Percentiles rank a stretch among this genome's conserved stretches.
phyloP scores from a whole-genome alignment of 2,329 filamentous ascomycete species.

The Beauveria sp. region DNA sequence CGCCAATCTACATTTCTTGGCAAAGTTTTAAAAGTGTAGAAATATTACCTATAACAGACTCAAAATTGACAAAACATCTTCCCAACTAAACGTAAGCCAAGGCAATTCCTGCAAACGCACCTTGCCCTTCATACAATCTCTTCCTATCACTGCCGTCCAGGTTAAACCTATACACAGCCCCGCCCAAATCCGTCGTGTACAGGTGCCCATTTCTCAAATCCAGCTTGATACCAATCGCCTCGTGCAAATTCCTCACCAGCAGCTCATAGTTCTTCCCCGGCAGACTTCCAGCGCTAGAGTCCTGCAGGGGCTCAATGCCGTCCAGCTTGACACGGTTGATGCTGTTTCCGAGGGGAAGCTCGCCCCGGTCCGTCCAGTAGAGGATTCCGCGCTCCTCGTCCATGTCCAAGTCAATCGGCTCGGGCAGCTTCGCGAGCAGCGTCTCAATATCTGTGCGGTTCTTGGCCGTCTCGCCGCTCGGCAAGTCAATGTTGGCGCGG shows the following conservation, averaged over 20 bases:
- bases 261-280: slow-evolving; percentile 20
- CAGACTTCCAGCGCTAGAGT: background rate
- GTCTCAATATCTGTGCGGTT: slow-evolving; percentile 33
- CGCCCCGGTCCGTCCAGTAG: slow-evolving; percentile 56
- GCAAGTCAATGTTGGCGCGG: slow-evolving; percentile 35
- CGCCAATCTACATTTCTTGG: no score
- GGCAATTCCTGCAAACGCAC: slow-evolving; percentile 20
- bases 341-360: slow-evolving; percentile 45
- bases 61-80: no score
- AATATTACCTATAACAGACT: no score
- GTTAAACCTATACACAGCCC: slow-evolving; percentile 28
- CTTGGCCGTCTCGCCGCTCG: slow-evolving; percentile 23
- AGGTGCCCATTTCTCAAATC: slow-evolving; percentile 27
- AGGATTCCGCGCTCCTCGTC: slow-evolving; percentile 36
- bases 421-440: slow-evolving; percentile 38
- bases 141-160: slow-evolving; percentile 23
- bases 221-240: slow-evolving; percentile 38
- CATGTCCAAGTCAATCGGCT: slow-evolving; percentile 51
- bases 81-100: slow-evolving; percentile 2
- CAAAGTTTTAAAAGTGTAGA: no score
- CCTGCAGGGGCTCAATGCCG: background rate
- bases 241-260: slow-evolving; percentile 30
- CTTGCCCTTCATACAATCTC: slow-evolving; percentile 19
- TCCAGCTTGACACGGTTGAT: slow-evolving; percentile 29
- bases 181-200: slow-evolving; percentile 33